Base-by-base conservation (phyloP, 2,329 filamentous ascomycete genomes). In the Penicillium brevicompactum region DNA sequence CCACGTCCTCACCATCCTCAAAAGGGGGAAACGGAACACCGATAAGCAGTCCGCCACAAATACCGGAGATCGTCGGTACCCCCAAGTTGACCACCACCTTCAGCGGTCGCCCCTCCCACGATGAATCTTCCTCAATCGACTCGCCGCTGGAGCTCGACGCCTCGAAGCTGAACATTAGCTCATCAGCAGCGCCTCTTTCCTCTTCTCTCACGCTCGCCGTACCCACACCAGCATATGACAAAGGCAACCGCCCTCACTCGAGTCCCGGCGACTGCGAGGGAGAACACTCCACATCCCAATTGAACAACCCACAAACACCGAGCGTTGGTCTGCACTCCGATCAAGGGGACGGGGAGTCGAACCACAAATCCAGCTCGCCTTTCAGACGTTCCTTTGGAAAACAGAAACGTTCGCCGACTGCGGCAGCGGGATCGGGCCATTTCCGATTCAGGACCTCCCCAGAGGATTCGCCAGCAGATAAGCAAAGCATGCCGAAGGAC, bases 301-400 rank as follows among this genome's bases (percentile, higher is more conserved):
- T 59, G 21, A 71, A 67, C 48, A 59, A 55, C 44, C 68, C 68
- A 14, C 71, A 71, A 46, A 55, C 56, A 18, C 67, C 67, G 9
- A 49, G 64, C 37, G 41, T 61, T 4, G 53, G 53, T 9, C 52
- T 57, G 30, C 66, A 58, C 40, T 51, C 60, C 16, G 65, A 71
- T 16, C 62, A 64, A 42, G 61, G 61, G n/a, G 66, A 74, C 44
- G 53, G 53, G 31, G 67, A 70, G 16, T 60, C 64, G 7, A 54
- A 47, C 32, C 66, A 61, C 13, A 74, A 74, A 56, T 60, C 69
- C 16, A 70, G 51, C 43, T 74, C 73, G 5, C 70, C 73, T 4
- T 75, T 74, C 56, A 68, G 69, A 41, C 62, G 68, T 18, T 70
- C 71, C 2, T 70, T 74, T 52, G 71, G 69, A 8, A 74, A 71